Conservation (phyloP, 225 moss, liverwort and hornwort species). For the Sphagnum tenellum region DNA sequence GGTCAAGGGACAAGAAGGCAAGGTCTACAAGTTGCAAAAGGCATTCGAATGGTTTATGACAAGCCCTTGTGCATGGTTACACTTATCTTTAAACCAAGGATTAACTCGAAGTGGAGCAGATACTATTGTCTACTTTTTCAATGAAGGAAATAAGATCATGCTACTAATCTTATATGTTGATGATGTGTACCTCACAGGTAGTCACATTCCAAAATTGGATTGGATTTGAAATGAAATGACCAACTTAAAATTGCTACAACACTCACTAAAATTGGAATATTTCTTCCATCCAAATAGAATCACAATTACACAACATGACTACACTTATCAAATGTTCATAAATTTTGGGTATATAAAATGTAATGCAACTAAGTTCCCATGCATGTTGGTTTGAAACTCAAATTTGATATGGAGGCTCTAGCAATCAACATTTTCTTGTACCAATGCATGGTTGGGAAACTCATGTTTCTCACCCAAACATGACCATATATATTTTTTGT, state of each 20-base stretch:
- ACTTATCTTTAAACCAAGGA: slow-evolving; percentile 1
- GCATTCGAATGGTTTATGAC: slow-evolving; percentile 1
- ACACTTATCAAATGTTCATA: neutral
- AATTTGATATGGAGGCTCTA: neutral
- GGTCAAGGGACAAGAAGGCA: neutral
- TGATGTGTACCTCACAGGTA: neutral
- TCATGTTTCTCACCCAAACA: neutral
- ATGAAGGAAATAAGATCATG: neutral
- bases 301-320: neutral
- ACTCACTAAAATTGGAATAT: neutral
- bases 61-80: slow-evolving; percentile 9
- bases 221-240: neutral
- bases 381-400: neutral
- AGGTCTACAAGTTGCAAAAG: slow-evolving; percentile 2
- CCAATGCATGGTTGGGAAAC: neutral
- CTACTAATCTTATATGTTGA: neutral
- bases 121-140: slow-evolving; percentile 1
- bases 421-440: neutral
- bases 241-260: neutral
- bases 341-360: neutral
- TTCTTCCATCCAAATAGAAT: neutral
- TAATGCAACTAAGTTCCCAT: neutral
- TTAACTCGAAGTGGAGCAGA: neutral
- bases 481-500: neutral
- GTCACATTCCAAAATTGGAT: neutral